Conservation (phyloP, 164 flowering plant genomes). For the Piper betle region DNA sequence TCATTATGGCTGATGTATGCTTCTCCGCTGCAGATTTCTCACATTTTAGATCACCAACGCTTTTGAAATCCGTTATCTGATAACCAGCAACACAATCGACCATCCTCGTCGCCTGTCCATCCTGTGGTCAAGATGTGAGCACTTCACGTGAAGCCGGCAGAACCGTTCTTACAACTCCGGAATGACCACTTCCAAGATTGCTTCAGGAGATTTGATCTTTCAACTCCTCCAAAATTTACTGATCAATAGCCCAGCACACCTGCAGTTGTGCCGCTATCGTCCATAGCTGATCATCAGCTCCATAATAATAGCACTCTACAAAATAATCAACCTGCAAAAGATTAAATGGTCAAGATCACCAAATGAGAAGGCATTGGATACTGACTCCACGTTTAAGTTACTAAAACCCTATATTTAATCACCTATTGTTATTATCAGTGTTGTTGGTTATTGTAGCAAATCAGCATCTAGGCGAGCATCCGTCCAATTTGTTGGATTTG, state of each 20-base stretch:
- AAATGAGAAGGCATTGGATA: too few relatives aligned
- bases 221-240: conserved; percentile 31
- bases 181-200: conserved; percentile 73
- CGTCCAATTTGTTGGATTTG: too few relatives aligned
- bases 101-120: conserved; percentile 98
- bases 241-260: conserved; percentile 88
- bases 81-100: conserved; percentile 88
- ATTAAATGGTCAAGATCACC: not conserved
- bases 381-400: too few relatives aligned
- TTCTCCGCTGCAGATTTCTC: too few relatives aligned
- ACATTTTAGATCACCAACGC: too few relatives aligned
- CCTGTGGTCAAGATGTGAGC: conserved; percentile 21
- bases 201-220: conserved; percentile 56
- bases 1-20: too few relatives aligned
- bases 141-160: conserved; percentile 43
- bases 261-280: conserved; percentile 67
- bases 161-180: conserved; percentile 58
- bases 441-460: too few relatives aligned
- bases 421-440: too few relatives aligned
- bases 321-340: conserved; percentile 80
- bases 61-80: conserved; percentile 43
- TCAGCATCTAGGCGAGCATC: too few relatives aligned
- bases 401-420: too few relatives aligned
- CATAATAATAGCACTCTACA: conserved; percentile 70
- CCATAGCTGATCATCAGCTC: conserved; percentile 49